Base-by-base conservation (phyloP, 441 rosid species). In the Erodium texanum region DNA sequence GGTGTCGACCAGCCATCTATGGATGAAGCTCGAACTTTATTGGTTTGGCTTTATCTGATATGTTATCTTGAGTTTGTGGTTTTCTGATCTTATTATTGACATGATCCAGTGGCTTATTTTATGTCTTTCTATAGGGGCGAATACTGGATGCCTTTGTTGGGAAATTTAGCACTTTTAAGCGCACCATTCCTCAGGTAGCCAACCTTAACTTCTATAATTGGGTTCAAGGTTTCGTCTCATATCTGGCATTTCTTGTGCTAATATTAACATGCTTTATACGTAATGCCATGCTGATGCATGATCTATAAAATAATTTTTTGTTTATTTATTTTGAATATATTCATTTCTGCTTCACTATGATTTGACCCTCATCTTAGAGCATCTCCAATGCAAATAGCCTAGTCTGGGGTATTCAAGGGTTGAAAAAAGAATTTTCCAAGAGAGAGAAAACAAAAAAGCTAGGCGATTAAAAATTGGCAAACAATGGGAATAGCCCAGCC, bases 71-170 rank as follows among this genome's bases (percentile, higher is more conserved):
- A 68, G 73, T 11, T 50, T 32, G 27, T 61, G 67, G 63, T 41
- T 19, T 24, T 52, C 36, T 58, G 56, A 23, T 19, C 22, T 52
- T 71, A 59, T 68, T 70, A 66, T 24, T 36, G 24, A 29, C 11
- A 59, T 23, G 32, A 12, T n/a, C 64, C 43, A 59, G 65, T 16
- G 12, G 7, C 61, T 34, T 78, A 45, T 68, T 68, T 70, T 45
- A 63, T 71, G 29, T 65, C 63, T 80, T 56, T 45, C 48, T 71
- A 52, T 70, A 93, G 99, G 98, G 98, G 52, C 92, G 92, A 27
- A 92, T 94, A 73, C 78, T 94, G 88, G 99, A 94, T 87, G 98
- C 98, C 66, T 94, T 94, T 87, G 93, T 95, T 76, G 99, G 99
- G 45, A 95, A 92, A 72, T 94, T 95, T 79, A 90, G 89, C 76